These are phyloP conservation scores for Cladosporium sp. DNA, from an alignment of 2,329 filamentous ascomycete genomes.

Conservation along the genomic window DNA sequence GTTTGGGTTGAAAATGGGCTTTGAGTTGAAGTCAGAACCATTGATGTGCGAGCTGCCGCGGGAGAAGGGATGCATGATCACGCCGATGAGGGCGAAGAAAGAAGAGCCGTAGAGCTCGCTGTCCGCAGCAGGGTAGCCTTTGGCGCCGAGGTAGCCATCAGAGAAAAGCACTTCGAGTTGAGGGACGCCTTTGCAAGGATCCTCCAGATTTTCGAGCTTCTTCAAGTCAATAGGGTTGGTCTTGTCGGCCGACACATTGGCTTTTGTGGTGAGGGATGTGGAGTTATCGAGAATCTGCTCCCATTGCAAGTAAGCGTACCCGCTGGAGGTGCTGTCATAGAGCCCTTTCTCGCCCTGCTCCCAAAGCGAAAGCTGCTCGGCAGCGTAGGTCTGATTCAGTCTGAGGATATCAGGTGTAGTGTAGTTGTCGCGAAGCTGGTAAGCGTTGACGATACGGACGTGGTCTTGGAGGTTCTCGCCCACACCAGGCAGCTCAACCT, in stretches of 20 bases:
- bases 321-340: slow-evolving; percentile 40
- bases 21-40: slow-evolving; percentile 14
- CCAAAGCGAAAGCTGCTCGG: slow-evolving; percentile 38
- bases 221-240: slow-evolving; percentile 33
- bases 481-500: slow-evolving; percentile 49
- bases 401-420: slow-evolving; percentile 30
- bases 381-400: slow-evolving; percentile 30
- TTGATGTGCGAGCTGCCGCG: slow-evolving; percentile 26
- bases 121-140: slow-evolving; percentile 32
- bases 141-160: slow-evolving; percentile 42
- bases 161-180: slow-evolving; percentile 44
- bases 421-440: slow-evolving; percentile 29
- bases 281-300: slow-evolving; percentile 32
- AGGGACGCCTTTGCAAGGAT: slow-evolving; percentile 33
- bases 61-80: slow-evolving; percentile 31
- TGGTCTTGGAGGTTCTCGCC: slow-evolving; percentile 47
- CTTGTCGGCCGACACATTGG: slow-evolving; percentile 30
- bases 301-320: slow-evolving; percentile 43
- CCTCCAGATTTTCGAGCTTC: slow-evolving; percentile 39
- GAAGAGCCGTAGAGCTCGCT: slow-evolving; percentile 30
- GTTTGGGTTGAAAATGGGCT: slow-evolving; percentile 26
- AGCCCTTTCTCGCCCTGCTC: slow-evolving; percentile 30
- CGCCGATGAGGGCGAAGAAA: slow-evolving; percentile 34
- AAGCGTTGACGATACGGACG: slow-evolving; percentile 25
- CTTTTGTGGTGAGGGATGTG: slow-evolving; percentile 29